Base-by-base conservation (phyloP, 305 asterid species). In the Petunia hybrid region DNA sequence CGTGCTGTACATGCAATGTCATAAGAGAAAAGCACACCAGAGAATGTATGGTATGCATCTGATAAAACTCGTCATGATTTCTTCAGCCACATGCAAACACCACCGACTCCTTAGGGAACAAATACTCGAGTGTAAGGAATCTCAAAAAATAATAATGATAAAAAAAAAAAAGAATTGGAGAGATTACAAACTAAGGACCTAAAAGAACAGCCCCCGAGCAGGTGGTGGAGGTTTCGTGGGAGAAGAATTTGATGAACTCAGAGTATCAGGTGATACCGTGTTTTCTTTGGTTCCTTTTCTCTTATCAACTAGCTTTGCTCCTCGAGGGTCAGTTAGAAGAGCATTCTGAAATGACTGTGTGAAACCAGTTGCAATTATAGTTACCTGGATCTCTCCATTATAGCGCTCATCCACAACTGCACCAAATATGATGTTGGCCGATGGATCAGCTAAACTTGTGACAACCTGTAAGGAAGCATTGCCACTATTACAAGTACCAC, bases 341-440 rank as follows among this genome's bases (percentile, higher is more conserved):
- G 87, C 85, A 83, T 90, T 95, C 88, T 92, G 97, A 81, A 90
- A 94, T 9, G 97, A 91, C 67, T 92, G 91, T 16, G 97, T 81
- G 87, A 95, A 95, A 74, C 99, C 99, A 22, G 99, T 95, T 3
- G 98, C 99, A 53, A 95, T 95, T 63, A 95, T 89, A 4, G 99
- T 95, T 38, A 95, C 99, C 7, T 95, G 99, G 65, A 95, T 94
- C 84, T 92, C 98, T 48, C 99, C 98, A 10, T 90, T 93, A 83
- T 90, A 95, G 14, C 97, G 87, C 84, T 93, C 99, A 76, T 95
- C 99, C 85, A 95, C 99, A 38, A 95, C 99, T 48, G 99, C 98
- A 12, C 99, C 99, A 83, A 95, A 95, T 84, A 93, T 95, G 35
- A 95, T 95, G 78, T 93, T 95, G 9, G 99, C 99, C 0, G 97